Percentiles rank a stretch among this genome's conserved stretches.
phyloP scores from a whole-genome alignment of 1,284 basidiomycete genomes.

The Heliocybe sulcata region DNA sequence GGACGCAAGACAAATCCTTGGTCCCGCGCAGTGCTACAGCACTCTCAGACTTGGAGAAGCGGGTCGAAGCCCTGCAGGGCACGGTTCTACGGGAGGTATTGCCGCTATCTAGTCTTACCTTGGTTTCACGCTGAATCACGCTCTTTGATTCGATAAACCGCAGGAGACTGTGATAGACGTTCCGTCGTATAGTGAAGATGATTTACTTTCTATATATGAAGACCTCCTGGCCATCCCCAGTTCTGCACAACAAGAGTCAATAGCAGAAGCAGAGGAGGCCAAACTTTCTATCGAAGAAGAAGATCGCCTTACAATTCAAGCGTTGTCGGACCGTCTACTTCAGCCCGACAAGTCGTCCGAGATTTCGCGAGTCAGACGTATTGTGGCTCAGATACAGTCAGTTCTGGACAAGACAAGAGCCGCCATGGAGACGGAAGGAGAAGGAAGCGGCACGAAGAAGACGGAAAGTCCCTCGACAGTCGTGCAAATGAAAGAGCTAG shows the following conservation, averaged over 20 bases:
- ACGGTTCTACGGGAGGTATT: background rate
- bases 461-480: too few species aligned
- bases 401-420: background rate
- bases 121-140: background rate
- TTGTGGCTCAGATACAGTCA: background rate
- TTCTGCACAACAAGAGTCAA: slow-evolving; percentile 21
- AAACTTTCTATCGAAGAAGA: background rate
- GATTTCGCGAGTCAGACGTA: background rate
- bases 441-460: background rate
- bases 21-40: background rate
- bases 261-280: slow-evolving; percentile 8
- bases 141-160: background rate
- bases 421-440: too few species aligned
- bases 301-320: background rate
- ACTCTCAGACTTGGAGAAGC: background rate
- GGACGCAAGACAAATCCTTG: background rate
- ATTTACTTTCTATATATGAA: slow-evolving; percentile 42
- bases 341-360: background rate
- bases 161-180: slow-evolving; percentile 25
- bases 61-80: background rate
- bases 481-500: too few species aligned
- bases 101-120: background rate
- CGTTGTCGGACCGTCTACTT: background rate
- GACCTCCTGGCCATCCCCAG: slow-evolving; percentile 38
- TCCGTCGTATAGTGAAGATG: slow-evolving; percentile 38